Conservation (phyloP, 768 basidiomycete species). For the Tulasnella sp. region DNA sequence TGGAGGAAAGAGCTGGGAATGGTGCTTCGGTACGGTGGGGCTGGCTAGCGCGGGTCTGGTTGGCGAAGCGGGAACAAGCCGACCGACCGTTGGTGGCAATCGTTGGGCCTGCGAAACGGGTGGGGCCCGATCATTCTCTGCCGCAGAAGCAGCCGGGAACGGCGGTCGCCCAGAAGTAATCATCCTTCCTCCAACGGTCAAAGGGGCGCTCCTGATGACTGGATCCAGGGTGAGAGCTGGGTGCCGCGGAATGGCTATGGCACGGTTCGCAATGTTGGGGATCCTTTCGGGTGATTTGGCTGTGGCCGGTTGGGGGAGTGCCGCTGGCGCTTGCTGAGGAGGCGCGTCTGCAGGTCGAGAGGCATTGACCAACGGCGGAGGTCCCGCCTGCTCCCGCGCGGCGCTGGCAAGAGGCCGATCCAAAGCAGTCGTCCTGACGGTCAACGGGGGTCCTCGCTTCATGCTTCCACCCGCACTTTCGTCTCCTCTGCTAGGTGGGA, state of each 20-base stretch:
- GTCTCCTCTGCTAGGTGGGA: background rate
- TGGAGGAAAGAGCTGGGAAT: background rate
- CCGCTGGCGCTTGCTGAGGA: slow-evolving; percentile 1
- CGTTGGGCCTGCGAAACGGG: background rate
- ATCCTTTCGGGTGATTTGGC: slow-evolving; percentile 1
- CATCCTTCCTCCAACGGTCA: slow-evolving; percentile 19
- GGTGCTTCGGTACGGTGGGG: background rate
- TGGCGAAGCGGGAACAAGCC: slow-evolving; percentile 2
- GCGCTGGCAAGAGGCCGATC: background rate
- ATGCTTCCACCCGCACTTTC: background rate
- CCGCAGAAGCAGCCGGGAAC: background rate
- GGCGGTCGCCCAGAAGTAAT: slow-evolving; percentile 11
- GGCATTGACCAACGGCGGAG: background rate
- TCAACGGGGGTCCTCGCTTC: background rate
- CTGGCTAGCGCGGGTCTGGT: background rate
- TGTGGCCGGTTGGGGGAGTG: background rate
- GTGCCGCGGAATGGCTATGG: slow-evolving; percentile 12
- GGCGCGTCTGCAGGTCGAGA: background rate
- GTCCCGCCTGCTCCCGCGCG: background rate
- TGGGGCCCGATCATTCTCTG: background rate
- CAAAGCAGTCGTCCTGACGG: slow-evolving; percentile 11
- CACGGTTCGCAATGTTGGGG: background rate
- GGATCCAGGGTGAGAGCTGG: slow-evolving; percentile 18
- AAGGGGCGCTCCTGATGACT: slow-evolving; percentile 20
- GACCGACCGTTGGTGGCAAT: background rate